These are phyloP conservation scores for Aaosphaeria arxii DNA, from an alignment of 2,329 filamentous ascomycete species.

Conservation along the genomic window DNA sequence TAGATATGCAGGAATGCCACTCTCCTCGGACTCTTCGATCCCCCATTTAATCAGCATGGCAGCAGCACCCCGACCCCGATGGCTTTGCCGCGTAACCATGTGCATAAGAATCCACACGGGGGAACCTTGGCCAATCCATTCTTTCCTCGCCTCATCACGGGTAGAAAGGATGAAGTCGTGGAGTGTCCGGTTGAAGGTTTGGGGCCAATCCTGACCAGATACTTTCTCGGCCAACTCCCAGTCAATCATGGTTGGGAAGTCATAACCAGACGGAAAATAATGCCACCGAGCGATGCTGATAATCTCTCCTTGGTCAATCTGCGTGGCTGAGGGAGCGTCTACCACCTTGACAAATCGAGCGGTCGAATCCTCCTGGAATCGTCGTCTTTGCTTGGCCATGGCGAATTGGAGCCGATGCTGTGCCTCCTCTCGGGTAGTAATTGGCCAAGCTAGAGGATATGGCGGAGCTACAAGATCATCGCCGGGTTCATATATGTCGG, in stretches of 20 bases:
- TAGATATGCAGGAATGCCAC: constrained; percentile 32
- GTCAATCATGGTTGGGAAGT: constrained; percentile 3
- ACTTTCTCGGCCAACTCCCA: constrained; percentile 1
- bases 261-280: constrained; percentile 5
- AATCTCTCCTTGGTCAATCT: background rate
- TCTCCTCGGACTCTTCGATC: constrained; percentile 29
- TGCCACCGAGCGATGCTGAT: constrained; percentile 9
- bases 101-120: constrained; percentile 9
- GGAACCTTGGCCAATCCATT: constrained; percentile 1
- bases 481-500: constrained; percentile 3
- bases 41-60: constrained; percentile 30
- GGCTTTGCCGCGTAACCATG: constrained; percentile 24
- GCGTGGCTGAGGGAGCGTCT: background rate
- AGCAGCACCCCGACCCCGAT: constrained; percentile 36
- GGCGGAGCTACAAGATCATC: constrained; percentile 7
- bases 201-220: background rate
- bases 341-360: constrained; percentile 8
- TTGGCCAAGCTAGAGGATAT: constrained; percentile 4
- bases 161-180: constrained; percentile 6
- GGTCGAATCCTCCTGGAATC: constrained; percentile 5
- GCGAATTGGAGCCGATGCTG: constrained; percentile 3
- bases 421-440: constrained; percentile 6
- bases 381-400: constrained; percentile 5
- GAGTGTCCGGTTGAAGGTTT: constrained; percentile 4
- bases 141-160: constrained; percentile 3